Base-by-base conservation (phyloP, 2,329 filamentous ascomycete genomes). In the Penicillium freii region DNA sequence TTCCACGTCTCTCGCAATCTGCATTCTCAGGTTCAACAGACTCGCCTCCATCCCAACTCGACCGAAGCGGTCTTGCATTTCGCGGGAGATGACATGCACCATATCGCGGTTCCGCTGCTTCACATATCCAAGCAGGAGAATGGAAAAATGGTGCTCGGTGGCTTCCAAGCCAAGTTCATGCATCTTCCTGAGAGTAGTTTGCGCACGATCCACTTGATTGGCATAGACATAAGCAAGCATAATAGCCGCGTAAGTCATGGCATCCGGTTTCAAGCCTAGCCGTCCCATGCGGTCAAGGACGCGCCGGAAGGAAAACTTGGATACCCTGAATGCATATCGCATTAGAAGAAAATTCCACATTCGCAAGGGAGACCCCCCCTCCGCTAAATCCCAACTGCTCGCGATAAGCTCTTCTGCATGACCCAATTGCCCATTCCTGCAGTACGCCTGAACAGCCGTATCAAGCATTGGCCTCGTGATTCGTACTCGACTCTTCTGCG, bases 301-400 rank as follows among this genome's bases (percentile, higher is more conserved):
- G 52, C 79, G 77, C 61, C 82, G 79, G 17, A 82, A 78, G n/a
- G 78, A 78, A 23, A 77, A 70, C 29, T 86, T 66, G 59, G 88
- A 81, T 54, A 87, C 83, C 7, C 83, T 81, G 54, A 84, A 77
- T 7, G 89, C 90, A 70, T 91, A 82, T 59, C 88, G 84, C 55
- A 82, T 80, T 5, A 97, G 77, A 33, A 97, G 75, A 52, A 85
- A 81, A 69, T 97, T 96, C 90, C 90, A 97, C 68, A 91, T 84
- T 33, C 81, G 78, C 2, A 86, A 86, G 23, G 82, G 77, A 1
- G 81, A 77, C 1, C 84, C 81, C 19, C 79, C 70, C 0, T 85
- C 70, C 15, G 78, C 75, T 59, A 80, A 78, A 13, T 74, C 73
- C 23, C 86, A 77, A 33, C 85, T 81, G 44, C 82, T 81, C 48